Evolutionary conservation across 1,284 basidiomycete species (phyloP), one percentile per base, ranked within the genome.

Genomic region (Cryptococcus sp.): DNA sequence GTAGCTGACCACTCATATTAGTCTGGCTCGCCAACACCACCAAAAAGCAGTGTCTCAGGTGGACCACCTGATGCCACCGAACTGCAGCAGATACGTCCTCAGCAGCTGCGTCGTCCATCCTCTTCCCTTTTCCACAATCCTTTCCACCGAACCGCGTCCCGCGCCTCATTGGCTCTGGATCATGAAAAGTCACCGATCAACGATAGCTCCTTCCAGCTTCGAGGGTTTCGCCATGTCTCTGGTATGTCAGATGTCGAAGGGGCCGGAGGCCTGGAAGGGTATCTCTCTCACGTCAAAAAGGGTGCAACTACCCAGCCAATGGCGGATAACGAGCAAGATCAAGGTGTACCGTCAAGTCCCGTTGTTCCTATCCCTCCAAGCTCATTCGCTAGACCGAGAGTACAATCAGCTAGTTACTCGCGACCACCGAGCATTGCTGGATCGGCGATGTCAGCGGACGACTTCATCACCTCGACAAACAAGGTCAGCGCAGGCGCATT

Each of bases 171-270:
- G 13, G 57, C 59, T 1, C 23, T 52, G 16, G 72, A 74, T 45
- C 46, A 67, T n/a, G 66, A 71, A 1, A 55, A 47, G 13, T 51
- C 56, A 7, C 41, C 64, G 2, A 31, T 47, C 11, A 41, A 46
- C 10, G 75, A 78, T 54, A 72, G 75, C 41, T 73, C 72, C 1
- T 79, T 79, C 65, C 73, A 74, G 57, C 69, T 79, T 41, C 73
- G 67, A 54, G 65, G 68, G 1, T 79, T 79, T 56, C 67, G 77
- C 13, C 77, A 79, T 57, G 68, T 78, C 15, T 75, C 75, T 4
- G 73, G 74, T 8, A 67, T 65, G 46, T 66, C 67, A 17, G 70
- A 71, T 22, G 52, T 65, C 4, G 67, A 70, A 48, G 60, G 61
- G 25, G 40, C 57, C 1, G 63, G 62, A n/a, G 57, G 57, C 44